phyloP scores from a whole-genome alignment of 805 yeast species.

The Pichia manshurica region DNA sequence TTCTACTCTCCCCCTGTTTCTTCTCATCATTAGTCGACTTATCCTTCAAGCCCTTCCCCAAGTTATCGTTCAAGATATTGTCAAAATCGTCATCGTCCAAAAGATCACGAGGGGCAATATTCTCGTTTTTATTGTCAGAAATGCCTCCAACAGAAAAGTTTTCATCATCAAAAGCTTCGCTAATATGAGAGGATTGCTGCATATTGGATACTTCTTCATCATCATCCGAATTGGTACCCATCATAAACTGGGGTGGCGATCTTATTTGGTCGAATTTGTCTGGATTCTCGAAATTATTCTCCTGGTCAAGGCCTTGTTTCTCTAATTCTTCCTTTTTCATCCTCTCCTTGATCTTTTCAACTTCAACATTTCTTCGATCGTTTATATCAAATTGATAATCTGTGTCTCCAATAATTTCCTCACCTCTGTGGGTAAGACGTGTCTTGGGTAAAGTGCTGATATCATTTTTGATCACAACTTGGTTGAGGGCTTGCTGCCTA shows the following conservation, averaged over 20 bases:
- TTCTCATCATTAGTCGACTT: no score
- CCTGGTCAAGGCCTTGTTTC: no score
- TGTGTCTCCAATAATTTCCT: slow-evolving; percentile 62
- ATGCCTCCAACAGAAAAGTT: no score
- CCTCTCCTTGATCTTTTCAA: slow-evolving; percentile 21
- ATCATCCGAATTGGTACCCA: slow-evolving; percentile 4
- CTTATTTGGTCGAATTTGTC: neutral
- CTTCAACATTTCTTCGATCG: slow-evolving; percentile 22
- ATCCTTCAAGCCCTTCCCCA: neutral
- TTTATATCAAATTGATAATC: slow-evolving; percentile 30
- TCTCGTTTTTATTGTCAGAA: slow-evolving; percentile 4
- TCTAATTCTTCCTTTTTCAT: neutral
- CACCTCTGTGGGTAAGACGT: slow-evolving; percentile 83
- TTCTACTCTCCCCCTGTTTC: neutral
- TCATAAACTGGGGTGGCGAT: neutral
- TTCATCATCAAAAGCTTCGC: no score
- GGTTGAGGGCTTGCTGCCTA: slow-evolving; percentile 59
- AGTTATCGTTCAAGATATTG: slow-evolving; percentile 12
- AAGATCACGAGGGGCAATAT: slow-evolving; percentile 11
- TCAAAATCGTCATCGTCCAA: slow-evolving; percentile 19
- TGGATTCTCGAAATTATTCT: no score
- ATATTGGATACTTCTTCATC: slow-evolving; percentile 1
- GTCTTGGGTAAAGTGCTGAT: slow-evolving; percentile 47
- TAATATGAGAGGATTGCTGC: neutral
- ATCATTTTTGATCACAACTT: slow-evolving; percentile 52